Evolutionary conservation across 345 rosid species (phyloP), one percentile per base, ranked within the genome.

Genomic region (Rhizophora apiculata): DNA sequence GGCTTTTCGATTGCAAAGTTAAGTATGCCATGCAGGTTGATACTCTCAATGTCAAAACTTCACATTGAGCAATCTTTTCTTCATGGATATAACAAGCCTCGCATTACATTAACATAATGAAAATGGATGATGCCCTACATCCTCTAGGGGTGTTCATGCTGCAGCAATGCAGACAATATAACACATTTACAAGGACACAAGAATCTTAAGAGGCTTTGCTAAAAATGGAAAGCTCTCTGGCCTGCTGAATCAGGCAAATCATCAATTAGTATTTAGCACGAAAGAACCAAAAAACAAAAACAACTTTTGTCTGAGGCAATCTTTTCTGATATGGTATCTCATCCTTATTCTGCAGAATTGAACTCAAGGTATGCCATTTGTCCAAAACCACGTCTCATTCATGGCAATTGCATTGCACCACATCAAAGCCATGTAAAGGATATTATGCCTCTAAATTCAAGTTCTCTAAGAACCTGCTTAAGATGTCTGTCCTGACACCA

Each of bases 401-500:
- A 43, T 43, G 49, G 49, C 49, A 43, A 1, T 43, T 0, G 16
- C 49, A 43, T 4, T 13, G 18, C 49, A 43, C 49, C 49, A 13
- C 18, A 43, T 15, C 49, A 64, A 64, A 71, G 64, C 68, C 37
- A 5, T 13, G 7, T 29, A 48, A 51, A 68, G 22, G 6, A 30
- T 60, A 60, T 61, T 53, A 60, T 34, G 37, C 71, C 68, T 64
- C 53, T 13, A 52, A 68, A 58, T 52, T 31, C 37, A 64, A 52
- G 48, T 49, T 22, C 8, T 32, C 27, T 6, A 13, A 34, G 21
- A 55, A 65, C 64, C 59, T 64, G 48, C 11, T 62, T 43, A 26
- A 48, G 13, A 49, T 34, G 59, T 48, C 67, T 22, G 69, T 89
- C 87, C 85, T 63, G 81, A 76, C 61, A 82, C 70, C 71, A 86